Percentiles rank a stretch among this genome's conserved stretches.
Evolutionary conservation across 2,329 filamentous ascomycete species (phyloP).

Genomic region (Leptographium wingfieldii): DNA sequence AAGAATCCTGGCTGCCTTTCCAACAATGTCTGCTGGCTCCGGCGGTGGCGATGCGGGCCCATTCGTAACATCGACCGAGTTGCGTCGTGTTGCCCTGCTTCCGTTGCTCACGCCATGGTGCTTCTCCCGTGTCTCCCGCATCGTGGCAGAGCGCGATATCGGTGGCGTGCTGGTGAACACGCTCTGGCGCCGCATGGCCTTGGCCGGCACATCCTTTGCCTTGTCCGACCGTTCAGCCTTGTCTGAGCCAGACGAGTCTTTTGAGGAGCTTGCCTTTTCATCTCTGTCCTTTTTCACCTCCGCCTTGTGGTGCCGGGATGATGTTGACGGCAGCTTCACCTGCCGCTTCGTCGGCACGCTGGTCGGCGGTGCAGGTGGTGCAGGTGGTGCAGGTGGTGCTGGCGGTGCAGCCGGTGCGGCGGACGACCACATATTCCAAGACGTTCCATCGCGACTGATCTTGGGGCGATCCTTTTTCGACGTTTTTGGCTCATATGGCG

Average conservation of each 20-base stretch:
- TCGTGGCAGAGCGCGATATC: slow-evolving; percentile 54
- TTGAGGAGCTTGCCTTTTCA: slow-evolving; percentile 44
- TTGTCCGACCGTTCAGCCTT: slow-evolving; percentile 37
- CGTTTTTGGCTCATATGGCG: slow-evolving; percentile 42
- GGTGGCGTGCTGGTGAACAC: slow-evolving; percentile 58
- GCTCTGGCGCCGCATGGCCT: slow-evolving; percentile 46
- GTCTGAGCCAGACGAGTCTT: slow-evolving; percentile 38
- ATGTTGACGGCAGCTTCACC: slow-evolving; percentile 42
- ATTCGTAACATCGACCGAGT: slow-evolving; percentile 51
- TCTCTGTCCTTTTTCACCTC: slow-evolving; percentile 53
- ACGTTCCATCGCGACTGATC: slow-evolving; percentile 56
- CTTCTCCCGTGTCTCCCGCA: slow-evolving; percentile 45
- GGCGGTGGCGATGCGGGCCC: slow-evolving; percentile 53
- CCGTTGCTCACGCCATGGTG: slow-evolving; percentile 39
- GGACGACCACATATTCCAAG: slow-evolving; percentile 67
- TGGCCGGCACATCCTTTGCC: slow-evolving; percentile 27
- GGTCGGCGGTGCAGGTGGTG: slow-evolving; percentile 16
- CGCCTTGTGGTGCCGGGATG: slow-evolving; percentile 47
- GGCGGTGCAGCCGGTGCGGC: slow-evolving; percentile 9
- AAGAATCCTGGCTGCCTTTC: slow-evolving; percentile 69
- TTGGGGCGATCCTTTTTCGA: slow-evolving; percentile 66
- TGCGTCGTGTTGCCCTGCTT: slow-evolving; percentile 47
- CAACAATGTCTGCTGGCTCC: slow-evolving; percentile 53
- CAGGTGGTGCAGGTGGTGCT: slow-evolving; percentile 16
- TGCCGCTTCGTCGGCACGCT: slow-evolving; percentile 13